Base-by-base conservation (phyloP, 2,329 filamentous ascomycete genomes). In the Chrysosporium keratinophilum region DNA sequence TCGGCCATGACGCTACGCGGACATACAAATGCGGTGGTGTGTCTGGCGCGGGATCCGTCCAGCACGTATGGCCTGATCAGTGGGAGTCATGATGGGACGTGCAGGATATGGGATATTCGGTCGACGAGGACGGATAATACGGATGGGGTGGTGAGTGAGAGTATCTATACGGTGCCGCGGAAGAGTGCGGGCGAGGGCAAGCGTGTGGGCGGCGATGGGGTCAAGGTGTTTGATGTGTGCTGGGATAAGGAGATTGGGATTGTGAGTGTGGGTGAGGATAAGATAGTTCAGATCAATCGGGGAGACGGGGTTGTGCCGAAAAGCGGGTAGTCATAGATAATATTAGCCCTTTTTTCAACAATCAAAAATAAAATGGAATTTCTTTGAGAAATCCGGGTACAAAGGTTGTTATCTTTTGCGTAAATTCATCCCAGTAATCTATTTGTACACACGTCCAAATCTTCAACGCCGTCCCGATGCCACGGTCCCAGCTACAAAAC, bases 201-300 rank as follows among this genome's bases (percentile, higher is more conserved):
- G 64, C 77, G 77, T 14, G 76, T 83, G 40, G 84, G 82, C 6
- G 90, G 90, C 1, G 87, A 93, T 56, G 89, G 89, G 20, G 81
- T 84, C 58, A 97, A 97, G 78, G 88, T 98, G 47, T 88, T 97
- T 69, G 80, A 82, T 34, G 87, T 97, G 4, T 79, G 77, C 56
- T 98, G 93, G 93, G 87, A 96, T 69, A 76, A 78, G 67, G 80
- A 82, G 5, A 82, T 94, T 65, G 94, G 93, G 1, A 91, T 98
- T 66, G 85, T 96, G 43, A 94, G 87, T 64, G 89, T 77, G 42
- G 89, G 91, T 14, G 90, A 97, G 77, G 93, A 98, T 67, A 95
- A 93, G 74, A 83, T 81, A 74, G 83, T 98, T 63, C 93, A 98
- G 75, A 82, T 98, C 57, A 96, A 98, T 70, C 78, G 79, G 60